Conservation (phyloP, 495 filamentous ascomycete genomes). For the Penicillium subrubescens region DNA sequence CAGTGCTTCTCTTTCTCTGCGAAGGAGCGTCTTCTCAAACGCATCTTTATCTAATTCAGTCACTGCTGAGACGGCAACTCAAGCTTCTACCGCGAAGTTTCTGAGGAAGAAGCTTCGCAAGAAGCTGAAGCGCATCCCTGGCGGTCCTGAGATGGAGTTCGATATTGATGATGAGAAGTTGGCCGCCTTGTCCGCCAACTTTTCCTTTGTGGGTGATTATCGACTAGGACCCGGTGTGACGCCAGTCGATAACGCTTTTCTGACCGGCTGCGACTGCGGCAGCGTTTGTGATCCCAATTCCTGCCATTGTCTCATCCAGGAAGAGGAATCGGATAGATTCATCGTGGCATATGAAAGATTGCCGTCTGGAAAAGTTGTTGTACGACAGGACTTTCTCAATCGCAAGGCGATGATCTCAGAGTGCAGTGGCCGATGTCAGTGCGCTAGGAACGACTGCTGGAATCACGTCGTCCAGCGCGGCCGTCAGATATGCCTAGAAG, state of each 20-base stretch:
- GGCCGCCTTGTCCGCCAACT: constrained; percentile 32
- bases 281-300: constrained; percentile 32
- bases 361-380: constrained; percentile 17
- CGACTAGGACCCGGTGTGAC: constrained; percentile 39
- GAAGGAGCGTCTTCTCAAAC: background rate
- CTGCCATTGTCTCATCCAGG: constrained; percentile 43
- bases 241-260: constrained; percentile 37
- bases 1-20: no score
- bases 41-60: background rate
- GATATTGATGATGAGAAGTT: constrained; percentile 26
- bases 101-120: constrained; percentile 9
- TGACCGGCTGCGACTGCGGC: constrained; percentile 43
- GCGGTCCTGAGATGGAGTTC: constrained; percentile 29
- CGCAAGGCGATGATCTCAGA: constrained; percentile 68
- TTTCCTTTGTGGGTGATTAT: constrained; percentile 49
- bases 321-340: constrained; percentile 37
- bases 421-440: constrained; percentile 71
- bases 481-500: constrained; percentile 70
- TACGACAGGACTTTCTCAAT: constrained; percentile 32
- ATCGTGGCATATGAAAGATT: constrained; percentile 41
- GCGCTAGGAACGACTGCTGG: constrained; percentile 63
- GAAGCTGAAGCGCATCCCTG: constrained; percentile 29
- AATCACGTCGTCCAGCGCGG: constrained; percentile 83
- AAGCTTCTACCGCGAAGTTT: background rate
- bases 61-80: background rate